phyloP scores from a whole-genome alignment of 495 filamentous ascomycete genomes.

The Cryomyces antarcticus region DNA sequence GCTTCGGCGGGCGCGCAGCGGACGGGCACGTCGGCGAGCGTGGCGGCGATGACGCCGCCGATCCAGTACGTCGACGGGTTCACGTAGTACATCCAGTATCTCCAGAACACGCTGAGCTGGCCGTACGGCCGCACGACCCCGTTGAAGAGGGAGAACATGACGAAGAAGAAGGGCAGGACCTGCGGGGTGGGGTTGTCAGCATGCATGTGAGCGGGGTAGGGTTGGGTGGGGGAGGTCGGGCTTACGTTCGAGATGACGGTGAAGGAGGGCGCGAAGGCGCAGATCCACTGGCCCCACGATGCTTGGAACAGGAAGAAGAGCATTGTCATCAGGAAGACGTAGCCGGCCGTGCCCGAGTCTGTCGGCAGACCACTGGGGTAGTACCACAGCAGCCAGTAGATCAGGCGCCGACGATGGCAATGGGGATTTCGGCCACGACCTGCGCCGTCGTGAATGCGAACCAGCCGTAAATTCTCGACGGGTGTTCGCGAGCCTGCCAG shows the following conservation, averaged over 20 bases:
- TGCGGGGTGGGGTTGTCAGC: not conserved
- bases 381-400: constrained; percentile 71
- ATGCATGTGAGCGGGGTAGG: not conserved
- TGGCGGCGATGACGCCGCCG: constrained; percentile 46
- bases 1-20: constrained; percentile 37
- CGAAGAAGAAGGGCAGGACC: constrained; percentile 58
- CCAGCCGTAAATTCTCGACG: constrained; percentile 65
- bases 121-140: constrained; percentile 34
- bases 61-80: constrained; percentile 39
- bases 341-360: constrained; percentile 44
- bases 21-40: constrained; percentile 33
- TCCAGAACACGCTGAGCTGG: constrained; percentile 19
- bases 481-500: constrained; percentile 58
- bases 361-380: constrained; percentile 50
- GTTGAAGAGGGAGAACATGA: constrained; percentile 56
- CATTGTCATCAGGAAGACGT: constrained; percentile 67
- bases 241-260: constrained; percentile 55
- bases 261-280: constrained; percentile 59
- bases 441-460: constrained; percentile 62
- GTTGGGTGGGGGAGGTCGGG: constrained; percentile 2
- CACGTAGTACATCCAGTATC: constrained; percentile 24
- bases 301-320: constrained; percentile 64
- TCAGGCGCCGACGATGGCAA: constrained; percentile 36
- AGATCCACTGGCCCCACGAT: constrained; percentile 71
- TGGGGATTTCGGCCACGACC: constrained; percentile 58